phyloP scores from a whole-genome alignment of 2,329 filamentous ascomycete species.

The Claviceps fusiformis region DNA sequence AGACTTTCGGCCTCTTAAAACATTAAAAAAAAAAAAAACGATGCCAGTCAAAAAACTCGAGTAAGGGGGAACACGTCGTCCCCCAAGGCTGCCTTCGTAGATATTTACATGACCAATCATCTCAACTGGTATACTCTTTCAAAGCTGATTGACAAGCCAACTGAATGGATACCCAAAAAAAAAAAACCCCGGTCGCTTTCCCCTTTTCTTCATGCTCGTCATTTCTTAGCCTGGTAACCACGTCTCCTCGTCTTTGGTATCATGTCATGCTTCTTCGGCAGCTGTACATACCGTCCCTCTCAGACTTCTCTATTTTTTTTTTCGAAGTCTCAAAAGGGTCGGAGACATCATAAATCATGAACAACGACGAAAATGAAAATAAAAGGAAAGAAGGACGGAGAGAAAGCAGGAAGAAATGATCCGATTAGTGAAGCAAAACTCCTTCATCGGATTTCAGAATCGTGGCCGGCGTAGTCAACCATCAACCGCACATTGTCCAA shows the following conservation, averaged over 20 bases:
- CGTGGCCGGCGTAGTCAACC: background rate
- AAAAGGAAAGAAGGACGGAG: background rate
- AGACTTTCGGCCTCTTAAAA: background rate
- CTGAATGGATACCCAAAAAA: background rate
- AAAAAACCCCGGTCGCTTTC: background rate
- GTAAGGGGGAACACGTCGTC: background rate
- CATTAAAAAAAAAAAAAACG: background rate
- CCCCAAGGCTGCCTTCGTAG: background rate
- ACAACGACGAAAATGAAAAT: background rate
- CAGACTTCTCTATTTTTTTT: background rate
- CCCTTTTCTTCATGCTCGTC: background rate
- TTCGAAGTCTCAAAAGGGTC: background rate
- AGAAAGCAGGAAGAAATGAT: background rate
- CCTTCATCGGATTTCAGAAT: background rate
- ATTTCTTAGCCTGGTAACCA: background rate
- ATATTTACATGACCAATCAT: background rate
- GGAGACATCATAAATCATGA: background rate
- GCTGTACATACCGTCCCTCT: background rate
- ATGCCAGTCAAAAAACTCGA: background rate
- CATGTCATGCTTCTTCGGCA: background rate
- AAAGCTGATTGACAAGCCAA: background rate
- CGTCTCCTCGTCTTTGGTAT: background rate
- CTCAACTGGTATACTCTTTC: background rate
- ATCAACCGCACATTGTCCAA: conserved; percentile 36
- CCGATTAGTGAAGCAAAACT: background rate